Conservation (phyloP, 768 basidiomycete genomes). For the Tulasnella sp. region DNA sequence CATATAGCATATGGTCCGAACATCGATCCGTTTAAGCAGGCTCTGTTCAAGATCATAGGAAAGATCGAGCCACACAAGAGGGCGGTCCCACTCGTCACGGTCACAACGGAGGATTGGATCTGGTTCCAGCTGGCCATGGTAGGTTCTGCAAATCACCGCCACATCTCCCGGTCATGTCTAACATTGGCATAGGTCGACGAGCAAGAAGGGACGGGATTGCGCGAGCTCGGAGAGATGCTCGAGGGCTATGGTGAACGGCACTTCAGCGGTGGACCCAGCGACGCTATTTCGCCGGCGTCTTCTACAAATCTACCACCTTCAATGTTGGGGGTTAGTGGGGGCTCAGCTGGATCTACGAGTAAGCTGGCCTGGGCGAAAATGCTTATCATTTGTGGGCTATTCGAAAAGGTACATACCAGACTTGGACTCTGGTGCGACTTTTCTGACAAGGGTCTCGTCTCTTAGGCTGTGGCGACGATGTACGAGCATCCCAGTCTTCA, state of each 20-base stretch:
- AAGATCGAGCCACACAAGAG: conserved; percentile 75
- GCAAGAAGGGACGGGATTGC: conserved; percentile 67
- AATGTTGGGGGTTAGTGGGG: conserved; percentile 20
- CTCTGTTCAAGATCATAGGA: conserved; percentile 90
- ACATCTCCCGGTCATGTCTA: background rate
- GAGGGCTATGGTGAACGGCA: conserved; percentile 72
- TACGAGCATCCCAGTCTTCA: conserved; percentile 82
- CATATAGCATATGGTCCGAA: conserved; percentile 83
- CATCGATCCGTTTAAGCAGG: conserved; percentile 91
- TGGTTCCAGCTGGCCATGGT: conserved; percentile 94
- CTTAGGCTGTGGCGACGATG: conserved; percentile 77
- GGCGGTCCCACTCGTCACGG: conserved; percentile 71
- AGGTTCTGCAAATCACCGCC: conserved; percentile 19
- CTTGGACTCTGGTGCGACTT: background rate
- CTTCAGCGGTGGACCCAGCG: conserved; percentile 47
- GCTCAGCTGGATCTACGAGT: conserved; percentile 45
- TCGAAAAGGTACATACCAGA: conserved; percentile 59
- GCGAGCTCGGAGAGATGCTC: conserved; percentile 61
- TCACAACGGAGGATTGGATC: conserved; percentile 94
- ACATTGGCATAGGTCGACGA: conserved; percentile 79
- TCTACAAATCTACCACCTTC: conserved; percentile 26
- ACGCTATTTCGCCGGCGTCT: conserved; percentile 27
- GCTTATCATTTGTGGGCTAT: conserved; percentile 84
- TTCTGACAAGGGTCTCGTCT: background rate
- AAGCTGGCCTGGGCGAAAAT: conserved; percentile 72